phyloP scores from a whole-genome alignment of 148 eudicot species.

The Arctostaphylos glauca region DNA sequence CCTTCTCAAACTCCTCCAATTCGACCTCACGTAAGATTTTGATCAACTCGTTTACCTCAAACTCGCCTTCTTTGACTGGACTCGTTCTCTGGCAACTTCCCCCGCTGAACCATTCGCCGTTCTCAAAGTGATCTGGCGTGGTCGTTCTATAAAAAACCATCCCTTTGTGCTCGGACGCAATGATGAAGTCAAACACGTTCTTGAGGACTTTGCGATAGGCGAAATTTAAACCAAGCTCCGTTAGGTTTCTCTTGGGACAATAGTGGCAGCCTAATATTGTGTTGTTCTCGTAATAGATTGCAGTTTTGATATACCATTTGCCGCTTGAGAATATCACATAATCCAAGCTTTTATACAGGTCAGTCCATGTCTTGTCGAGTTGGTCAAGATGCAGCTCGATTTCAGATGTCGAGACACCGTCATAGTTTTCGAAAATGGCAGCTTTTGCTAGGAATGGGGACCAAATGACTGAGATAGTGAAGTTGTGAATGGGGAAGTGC shows the following conservation, averaged over 20 bases:
- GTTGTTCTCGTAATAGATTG: slow-evolving; percentile 48
- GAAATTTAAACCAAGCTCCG: slow-evolving; percentile 40
- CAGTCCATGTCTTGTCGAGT: slow-evolving; percentile 49
- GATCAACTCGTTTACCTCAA: slow-evolving; percentile 36
- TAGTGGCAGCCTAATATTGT: slow-evolving; percentile 47
- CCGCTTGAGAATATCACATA: slow-evolving; percentile 61
- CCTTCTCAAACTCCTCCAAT: slow-evolving; percentile 61
- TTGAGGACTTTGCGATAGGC: slow-evolving; percentile 50
- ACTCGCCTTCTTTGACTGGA: slow-evolving; percentile 62
- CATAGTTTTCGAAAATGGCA: slow-evolving; percentile 48
- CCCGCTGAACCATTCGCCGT: slow-evolving; percentile 71
- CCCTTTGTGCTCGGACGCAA: slow-evolving; percentile 47
- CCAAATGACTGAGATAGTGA: slow-evolving; percentile 47
- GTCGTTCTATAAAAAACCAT: slow-evolving; percentile 50
- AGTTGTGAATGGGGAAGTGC: slow-evolving; percentile 49
- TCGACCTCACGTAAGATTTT: slow-evolving; percentile 50
- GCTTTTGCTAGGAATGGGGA: slow-evolving; percentile 63
- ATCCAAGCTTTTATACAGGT: slow-evolving; percentile 36
- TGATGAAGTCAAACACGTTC: slow-evolving; percentile 41
- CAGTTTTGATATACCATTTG: slow-evolving; percentile 58
- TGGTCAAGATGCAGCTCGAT: slow-evolving; percentile 53
- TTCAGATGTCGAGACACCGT: slow-evolving; percentile 45
- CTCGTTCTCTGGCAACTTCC: slow-evolving; percentile 55
- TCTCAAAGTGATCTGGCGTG: slow-evolving; percentile 83
- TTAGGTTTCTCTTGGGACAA: slow-evolving; percentile 38